These are phyloP conservation scores for Plasmodium knowlesi DNA, from an alignment of 169 alveolate genomes.

Conservation along the genomic window DNA sequence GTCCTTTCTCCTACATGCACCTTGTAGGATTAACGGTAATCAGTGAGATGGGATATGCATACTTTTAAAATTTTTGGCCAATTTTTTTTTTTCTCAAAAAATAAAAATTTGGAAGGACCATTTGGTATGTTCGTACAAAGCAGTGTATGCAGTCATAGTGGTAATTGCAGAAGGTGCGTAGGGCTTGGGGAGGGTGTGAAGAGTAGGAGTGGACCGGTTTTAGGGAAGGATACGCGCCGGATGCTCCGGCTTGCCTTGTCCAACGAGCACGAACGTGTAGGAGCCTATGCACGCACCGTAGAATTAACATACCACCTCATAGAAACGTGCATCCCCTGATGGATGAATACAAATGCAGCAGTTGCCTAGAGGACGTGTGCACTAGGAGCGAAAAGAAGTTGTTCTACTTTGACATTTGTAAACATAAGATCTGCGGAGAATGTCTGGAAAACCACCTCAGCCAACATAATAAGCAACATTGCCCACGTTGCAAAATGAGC, in stretches of 20 bases:
- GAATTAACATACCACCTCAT: neutral
- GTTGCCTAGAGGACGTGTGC: slow-evolving; percentile 51
- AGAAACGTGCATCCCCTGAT: neutral
- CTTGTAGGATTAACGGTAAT: neutral
- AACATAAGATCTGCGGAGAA: slow-evolving; percentile 70
- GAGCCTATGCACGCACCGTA: neutral
- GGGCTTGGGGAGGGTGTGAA: neutral
- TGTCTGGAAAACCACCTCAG: slow-evolving; percentile 57
- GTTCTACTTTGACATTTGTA: slow-evolving; percentile 51
- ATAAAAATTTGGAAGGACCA: neutral
- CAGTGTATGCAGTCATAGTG: neutral
- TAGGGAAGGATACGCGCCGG: neutral
- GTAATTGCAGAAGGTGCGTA: neutral
- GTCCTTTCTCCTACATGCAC: neutral
- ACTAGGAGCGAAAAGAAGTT: slow-evolving; percentile 48
- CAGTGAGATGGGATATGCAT: neutral
- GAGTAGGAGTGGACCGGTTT: neutral
- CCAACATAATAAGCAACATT: slow-evolving; percentile 49
- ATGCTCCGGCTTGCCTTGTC: neutral
- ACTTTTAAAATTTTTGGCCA: neutral
- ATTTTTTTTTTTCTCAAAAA: neutral
- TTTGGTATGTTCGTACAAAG: neutral
- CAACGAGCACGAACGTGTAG: neutral
- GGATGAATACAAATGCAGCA: slow-evolving; percentile 72
- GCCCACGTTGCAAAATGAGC: slow-evolving; percentile 63